These are phyloP conservation scores for Talaromyces thailandensis DNA, from an alignment of 495 filamentous ascomycete genomes.

Conservation along the genomic window DNA sequence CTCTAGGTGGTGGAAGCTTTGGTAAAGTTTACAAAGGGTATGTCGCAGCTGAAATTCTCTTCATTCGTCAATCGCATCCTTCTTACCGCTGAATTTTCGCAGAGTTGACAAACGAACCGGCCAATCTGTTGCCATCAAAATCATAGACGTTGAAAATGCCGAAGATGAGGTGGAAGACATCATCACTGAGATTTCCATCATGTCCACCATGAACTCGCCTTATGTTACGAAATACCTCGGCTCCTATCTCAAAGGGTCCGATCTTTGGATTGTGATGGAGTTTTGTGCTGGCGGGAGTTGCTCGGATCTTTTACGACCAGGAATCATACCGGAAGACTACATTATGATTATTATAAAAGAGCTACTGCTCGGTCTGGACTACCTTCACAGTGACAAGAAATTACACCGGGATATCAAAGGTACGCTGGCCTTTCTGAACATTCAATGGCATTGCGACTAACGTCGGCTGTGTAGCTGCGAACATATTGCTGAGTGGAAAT, in stretches of 20 bases:
- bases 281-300: slow-evolving; percentile 92
- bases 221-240: slow-evolving; percentile 97
- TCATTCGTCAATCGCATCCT: slow-evolving; percentile 17
- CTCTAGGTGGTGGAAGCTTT: slow-evolving; percentile 74
- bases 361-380: slow-evolving; percentile 81
- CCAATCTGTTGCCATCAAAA: slow-evolving; percentile 84
- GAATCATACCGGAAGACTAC: slow-evolving; percentile 84
- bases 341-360: slow-evolving; percentile 91
- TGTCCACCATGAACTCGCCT: slow-evolving; percentile 86
- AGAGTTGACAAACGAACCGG: slow-evolving; percentile 81
- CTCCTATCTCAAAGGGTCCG: slow-evolving; percentile 87
- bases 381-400: slow-evolving; percentile 91
- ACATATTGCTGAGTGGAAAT: slow-evolving; percentile 75
- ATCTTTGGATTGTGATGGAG: slow-evolving; percentile 98
- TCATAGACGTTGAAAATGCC: slow-evolving; percentile 96
- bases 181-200: slow-evolving; percentile 93
- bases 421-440: slow-evolving; percentile 21
- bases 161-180: slow-evolving; percentile 99
- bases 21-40: slow-evolving; percentile 95
- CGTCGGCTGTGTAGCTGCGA: slow-evolving; percentile 56
- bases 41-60: slow-evolving; percentile 8
- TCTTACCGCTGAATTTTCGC: neutral
- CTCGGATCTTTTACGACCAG: slow-evolving; percentile 84
- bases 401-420: slow-evolving; percentile 96
- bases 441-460: neutral